phyloP scores from a whole-genome alignment of 345 rosid genomes.

The Acer campestre region DNA sequence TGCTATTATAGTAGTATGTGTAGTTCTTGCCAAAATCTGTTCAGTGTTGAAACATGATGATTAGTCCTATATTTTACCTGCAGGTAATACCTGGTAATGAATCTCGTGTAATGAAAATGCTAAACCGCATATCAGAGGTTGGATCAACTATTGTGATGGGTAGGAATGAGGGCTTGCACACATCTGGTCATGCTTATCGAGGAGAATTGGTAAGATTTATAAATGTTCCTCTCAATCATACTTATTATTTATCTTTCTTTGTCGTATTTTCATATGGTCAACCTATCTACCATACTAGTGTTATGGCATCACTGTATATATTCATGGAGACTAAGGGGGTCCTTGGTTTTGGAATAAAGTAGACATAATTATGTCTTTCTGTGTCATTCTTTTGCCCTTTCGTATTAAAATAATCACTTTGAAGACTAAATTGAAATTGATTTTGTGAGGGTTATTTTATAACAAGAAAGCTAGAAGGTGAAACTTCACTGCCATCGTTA shows the following conservation, averaged over 20 bases:
- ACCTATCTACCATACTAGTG: neutral
- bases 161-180: conserved; percentile 79
- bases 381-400: too few species aligned
- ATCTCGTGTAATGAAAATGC: conserved; percentile 95
- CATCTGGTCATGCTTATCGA: conserved; percentile 98
- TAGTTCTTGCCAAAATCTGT: conserved; percentile 5
- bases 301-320: too few species aligned
- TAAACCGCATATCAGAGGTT: conserved; percentile 91
- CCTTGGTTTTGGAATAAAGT: too few species aligned
- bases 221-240: conserved; percentile 10
- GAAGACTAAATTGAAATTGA: too few species aligned
- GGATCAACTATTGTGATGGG: conserved; percentile 95
- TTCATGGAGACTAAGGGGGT: too few species aligned
- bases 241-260: neutral
- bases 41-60: conserved; percentile 11
- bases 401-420: too few species aligned
- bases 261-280: neutral
- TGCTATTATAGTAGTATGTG: neutral
- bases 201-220: conserved; percentile 75
- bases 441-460: too few species aligned
- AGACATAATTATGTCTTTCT: too few species aligned
- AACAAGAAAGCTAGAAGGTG: too few species aligned
- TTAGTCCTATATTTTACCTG: conserved; percentile 22
- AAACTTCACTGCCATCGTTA: too few species aligned
- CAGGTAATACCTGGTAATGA: conserved; percentile 99